A percentile compares a stretch with the other conserved stretches of the same genome.
Evolutionary conservation across 2,329 filamentous ascomycete species (phyloP).

Genomic region (Arthrinium puccinioides): DNA sequence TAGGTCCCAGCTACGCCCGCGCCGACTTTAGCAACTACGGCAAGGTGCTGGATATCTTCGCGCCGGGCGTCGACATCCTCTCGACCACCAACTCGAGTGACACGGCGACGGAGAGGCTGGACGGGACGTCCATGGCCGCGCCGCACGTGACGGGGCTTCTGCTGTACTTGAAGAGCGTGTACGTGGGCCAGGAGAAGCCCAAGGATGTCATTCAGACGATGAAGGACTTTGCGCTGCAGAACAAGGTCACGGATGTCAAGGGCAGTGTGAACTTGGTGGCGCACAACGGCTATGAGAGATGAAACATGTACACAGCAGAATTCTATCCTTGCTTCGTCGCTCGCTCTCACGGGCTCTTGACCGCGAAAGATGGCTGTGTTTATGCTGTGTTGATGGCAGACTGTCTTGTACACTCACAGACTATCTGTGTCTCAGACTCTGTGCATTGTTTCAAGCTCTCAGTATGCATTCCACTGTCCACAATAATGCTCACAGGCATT

Average conservation of each 20-base stretch:
- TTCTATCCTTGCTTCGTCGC: too few species aligned
- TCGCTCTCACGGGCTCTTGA: too few species aligned
- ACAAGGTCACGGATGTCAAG: neutral
- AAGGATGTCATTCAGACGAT: neutral
- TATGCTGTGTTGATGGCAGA: too few species aligned
- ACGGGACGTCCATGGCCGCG: neutral
- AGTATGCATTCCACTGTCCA: too few species aligned
- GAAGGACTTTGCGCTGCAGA: neutral
- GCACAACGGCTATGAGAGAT: neutral
- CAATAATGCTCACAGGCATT: too few species aligned
- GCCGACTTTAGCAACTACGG: conserved; percentile 13
- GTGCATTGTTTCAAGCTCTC: too few species aligned
- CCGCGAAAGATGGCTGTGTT: too few species aligned
- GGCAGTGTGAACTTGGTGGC: neutral
- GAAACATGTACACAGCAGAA: too few species aligned
- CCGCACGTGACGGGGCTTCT: neutral
- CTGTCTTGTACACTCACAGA: too few species aligned
- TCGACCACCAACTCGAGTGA: neutral
- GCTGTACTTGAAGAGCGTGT: neutral
- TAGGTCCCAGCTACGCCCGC: conserved; percentile 5
- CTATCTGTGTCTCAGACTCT: too few species aligned
- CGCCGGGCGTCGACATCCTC: conserved; percentile 9
- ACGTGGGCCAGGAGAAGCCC: neutral
- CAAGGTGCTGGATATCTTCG: conserved; percentile 9
- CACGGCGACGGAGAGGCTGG: neutral